Evolutionary conservation across 148 eudicot genomes (phyloP).

Genomic region (Heliamphora exappendiculata): DNA sequence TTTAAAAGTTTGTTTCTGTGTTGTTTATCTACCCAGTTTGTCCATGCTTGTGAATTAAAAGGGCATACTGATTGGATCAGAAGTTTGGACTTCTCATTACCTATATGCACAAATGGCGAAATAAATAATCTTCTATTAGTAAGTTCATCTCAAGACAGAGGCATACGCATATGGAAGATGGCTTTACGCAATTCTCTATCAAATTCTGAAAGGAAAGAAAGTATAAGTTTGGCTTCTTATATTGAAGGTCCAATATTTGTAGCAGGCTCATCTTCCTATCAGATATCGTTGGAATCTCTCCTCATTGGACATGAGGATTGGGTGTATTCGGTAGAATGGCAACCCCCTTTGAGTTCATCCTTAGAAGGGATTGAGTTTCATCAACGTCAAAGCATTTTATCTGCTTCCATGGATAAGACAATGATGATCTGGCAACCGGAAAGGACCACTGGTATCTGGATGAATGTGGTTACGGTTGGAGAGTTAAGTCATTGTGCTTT

Average conservation of each 20-base stretch:
- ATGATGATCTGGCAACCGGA: constrained; percentile 99
- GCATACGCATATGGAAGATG: constrained; percentile 80
- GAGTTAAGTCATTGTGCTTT: constrained; percentile 95
- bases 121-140: constrained; percentile 51
- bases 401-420: constrained; percentile 97
- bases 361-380: constrained; percentile 29
- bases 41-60: constrained; percentile 81
- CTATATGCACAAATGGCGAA: constrained; percentile 46
- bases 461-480: constrained; percentile 96
- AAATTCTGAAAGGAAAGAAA: constrained; percentile 31
- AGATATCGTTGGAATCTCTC: constrained; percentile 80
- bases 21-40: constrained; percentile 42
- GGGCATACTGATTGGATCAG: constrained; percentile 97
- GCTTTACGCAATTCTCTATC: constrained; percentile 33
- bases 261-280: constrained; percentile 64
- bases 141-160: constrained; percentile 87
- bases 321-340: constrained; percentile 97
- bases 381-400: constrained; percentile 75
- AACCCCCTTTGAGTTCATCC: constrained; percentile 53
- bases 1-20: neutral
- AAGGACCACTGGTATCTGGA: constrained; percentile 89
- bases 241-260: constrained; percentile 80
- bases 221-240: constrained; percentile 65
- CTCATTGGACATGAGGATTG: constrained; percentile 98
- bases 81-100: constrained; percentile 85